Conservation (phyloP, 2,329 filamentous ascomycete genomes). For the Aspergillus sp. region DNA sequence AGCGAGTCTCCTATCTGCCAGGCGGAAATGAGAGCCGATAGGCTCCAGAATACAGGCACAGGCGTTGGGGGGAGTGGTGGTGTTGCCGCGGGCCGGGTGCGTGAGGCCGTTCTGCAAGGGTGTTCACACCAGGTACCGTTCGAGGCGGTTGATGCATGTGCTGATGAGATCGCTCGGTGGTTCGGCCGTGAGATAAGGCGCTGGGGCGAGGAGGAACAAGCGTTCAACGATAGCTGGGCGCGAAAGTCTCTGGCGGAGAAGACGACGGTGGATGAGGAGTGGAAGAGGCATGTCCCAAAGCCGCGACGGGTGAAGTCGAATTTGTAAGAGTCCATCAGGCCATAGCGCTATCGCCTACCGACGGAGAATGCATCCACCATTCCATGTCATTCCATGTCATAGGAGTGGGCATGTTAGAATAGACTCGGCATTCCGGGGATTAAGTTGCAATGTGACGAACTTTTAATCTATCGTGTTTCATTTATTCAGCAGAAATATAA, state of each 20-base stretch:
- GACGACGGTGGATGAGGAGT: neutral
- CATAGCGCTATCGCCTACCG: too few species aligned
- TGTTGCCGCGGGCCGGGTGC: conserved; percentile 8
- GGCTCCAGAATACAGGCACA: conserved; percentile 27
- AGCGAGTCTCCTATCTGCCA: conserved; percentile 21
- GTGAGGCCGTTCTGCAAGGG: neutral
- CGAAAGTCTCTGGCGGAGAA: neutral
- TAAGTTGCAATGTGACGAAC: too few species aligned
- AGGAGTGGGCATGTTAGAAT: too few species aligned
- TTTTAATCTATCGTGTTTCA: too few species aligned
- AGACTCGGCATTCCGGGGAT: too few species aligned
- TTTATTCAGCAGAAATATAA: too few species aligned
- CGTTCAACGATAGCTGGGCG: neutral
- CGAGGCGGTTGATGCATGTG: neutral
- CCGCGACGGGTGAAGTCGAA: neutral
- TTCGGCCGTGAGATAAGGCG: neutral
- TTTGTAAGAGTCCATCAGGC: too few species aligned
- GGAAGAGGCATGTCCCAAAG: neutral
- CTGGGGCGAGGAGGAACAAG: conserved; percentile 30
- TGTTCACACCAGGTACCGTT: neutral
- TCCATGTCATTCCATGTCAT: too few species aligned
- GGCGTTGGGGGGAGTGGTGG: conserved; percentile 30
- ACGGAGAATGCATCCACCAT: too few species aligned
- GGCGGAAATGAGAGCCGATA: conserved; percentile 21
- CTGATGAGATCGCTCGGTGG: neutral